phyloP scores from a whole-genome alignment of 441 rosid genomes.

The Pelargonium citronellum region DNA sequence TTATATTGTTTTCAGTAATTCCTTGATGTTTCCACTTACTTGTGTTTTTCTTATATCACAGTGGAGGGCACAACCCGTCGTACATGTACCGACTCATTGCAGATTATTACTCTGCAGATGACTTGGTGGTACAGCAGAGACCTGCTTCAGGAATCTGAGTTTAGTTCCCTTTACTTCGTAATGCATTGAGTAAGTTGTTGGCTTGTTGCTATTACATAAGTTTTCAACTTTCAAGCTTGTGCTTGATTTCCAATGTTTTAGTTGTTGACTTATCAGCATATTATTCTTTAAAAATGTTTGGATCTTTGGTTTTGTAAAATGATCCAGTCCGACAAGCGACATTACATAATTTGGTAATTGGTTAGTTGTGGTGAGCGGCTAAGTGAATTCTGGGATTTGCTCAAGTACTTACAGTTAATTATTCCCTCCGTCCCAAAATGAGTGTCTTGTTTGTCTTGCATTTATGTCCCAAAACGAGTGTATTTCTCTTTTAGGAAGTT shows the following conservation, averaged over 20 bases:
- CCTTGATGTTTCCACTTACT: background rate
- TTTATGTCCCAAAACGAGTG: too few relatives aligned
- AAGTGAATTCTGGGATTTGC: background rate
- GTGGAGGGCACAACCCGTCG: constrained; percentile 97
- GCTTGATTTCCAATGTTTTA: background rate
- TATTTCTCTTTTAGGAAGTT: too few relatives aligned
- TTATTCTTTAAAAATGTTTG: constrained; percentile 12
- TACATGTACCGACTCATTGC: constrained; percentile 94
- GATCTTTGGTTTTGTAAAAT: background rate
- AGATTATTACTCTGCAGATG: constrained; percentile 94
- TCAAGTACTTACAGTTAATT: too few relatives aligned
- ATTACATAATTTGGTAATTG: background rate
- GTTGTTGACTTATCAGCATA: background rate
- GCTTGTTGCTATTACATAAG: background rate
- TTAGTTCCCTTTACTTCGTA: constrained; percentile 2
- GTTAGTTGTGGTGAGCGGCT: background rate
- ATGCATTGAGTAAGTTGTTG: constrained; percentile 21
- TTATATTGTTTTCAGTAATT: too few relatives aligned
- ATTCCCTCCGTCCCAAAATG: too few relatives aligned
- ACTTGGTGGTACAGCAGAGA: constrained; percentile 62
- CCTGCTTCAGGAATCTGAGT: constrained; percentile 36
- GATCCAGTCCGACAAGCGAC: background rate
- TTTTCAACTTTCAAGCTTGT: background rate
- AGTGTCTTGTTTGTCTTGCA: too few relatives aligned
- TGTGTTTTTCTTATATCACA: constrained; percentile 24